Percentiles rank a stretch among this genome's conserved stretches.
These are phyloP conservation scores for Panicum virgatum DNA, from an alignment of 202 grass and related monocot species.

Conservation along the genomic window DNA sequence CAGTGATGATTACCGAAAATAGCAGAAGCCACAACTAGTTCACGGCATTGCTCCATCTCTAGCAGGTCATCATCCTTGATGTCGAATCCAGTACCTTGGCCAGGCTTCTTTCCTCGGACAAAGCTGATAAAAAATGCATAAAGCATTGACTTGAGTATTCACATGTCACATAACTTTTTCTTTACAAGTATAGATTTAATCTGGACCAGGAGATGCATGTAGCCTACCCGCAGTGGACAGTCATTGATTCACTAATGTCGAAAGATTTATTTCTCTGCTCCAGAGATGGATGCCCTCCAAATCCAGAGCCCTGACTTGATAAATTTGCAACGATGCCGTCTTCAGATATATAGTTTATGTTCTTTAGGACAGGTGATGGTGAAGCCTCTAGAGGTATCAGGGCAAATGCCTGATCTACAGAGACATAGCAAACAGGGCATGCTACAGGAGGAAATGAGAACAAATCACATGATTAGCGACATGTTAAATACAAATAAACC, in stretches of 20 bases:
- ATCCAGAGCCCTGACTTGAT: conserved; percentile 64
- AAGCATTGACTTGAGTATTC: conserved; percentile 19
- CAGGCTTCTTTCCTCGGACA: conserved; percentile 88
- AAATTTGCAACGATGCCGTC: conserved; percentile 50
- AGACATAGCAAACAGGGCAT: conserved; percentile 88
- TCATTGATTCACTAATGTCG: conserved; percentile 84
- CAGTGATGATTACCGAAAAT: conserved; percentile 78
- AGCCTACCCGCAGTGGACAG: conserved; percentile 89
- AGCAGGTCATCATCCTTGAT: conserved; percentile 78
- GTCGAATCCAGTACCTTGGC: conserved; percentile 82
- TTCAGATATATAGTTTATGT: conserved; percentile 71
- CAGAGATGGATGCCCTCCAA: conserved; percentile 82
- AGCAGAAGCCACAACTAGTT: conserved; percentile 85
- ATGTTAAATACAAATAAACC: neutral
- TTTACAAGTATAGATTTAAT: neutral
- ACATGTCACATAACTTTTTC: neutral
- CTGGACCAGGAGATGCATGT: conserved; percentile 5
- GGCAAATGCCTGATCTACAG: conserved; percentile 78
- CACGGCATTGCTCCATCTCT: conserved; percentile 91
- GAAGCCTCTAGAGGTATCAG: conserved; percentile 66
- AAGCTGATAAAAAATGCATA: conserved; percentile 59
- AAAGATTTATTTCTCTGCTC: conserved; percentile 82
- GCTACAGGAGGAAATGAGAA: conserved; percentile 52
- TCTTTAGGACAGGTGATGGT: conserved; percentile 64
- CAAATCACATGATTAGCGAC: conserved; percentile 8